phyloP scores from a whole-genome alignment of 192 early-diverging fungal species.

The Dispira parvispora region DNA sequence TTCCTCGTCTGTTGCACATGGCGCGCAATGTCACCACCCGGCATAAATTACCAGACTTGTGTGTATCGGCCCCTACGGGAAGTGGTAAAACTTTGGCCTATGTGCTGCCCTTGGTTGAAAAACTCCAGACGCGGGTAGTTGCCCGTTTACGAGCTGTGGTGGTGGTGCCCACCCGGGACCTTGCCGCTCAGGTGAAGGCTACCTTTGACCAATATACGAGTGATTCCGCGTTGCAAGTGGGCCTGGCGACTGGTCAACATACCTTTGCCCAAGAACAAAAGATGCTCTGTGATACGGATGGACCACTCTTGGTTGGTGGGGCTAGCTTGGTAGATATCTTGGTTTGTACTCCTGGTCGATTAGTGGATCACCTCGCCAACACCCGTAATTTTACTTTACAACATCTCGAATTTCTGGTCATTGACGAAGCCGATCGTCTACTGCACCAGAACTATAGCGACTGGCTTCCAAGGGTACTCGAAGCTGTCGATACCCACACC shows the following conservation, averaged over 20 bases:
- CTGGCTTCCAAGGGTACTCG: constrained; percentile 67
- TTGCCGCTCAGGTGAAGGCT: constrained; percentile 76
- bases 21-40: constrained; percentile 37
- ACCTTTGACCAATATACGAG: constrained; percentile 59
- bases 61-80: constrained; percentile 90
- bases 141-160: constrained; percentile 73
- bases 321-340: constrained; percentile 68
- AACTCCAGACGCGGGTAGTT: constrained; percentile 53
- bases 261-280: constrained; percentile 58
- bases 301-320: constrained; percentile 27
- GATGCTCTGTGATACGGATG: background rate
- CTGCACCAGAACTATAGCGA: constrained; percentile 84
- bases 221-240: constrained; percentile 63
- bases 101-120: constrained; percentile 82
- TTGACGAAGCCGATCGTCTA: constrained; percentile 94
- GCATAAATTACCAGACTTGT: constrained; percentile 72
- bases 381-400: constrained; percentile 79
- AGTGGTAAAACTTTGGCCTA: constrained; percentile 94
- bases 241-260: constrained; percentile 55
- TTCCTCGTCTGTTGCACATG: constrained; percentile 59
- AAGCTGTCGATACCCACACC: constrained; percentile 24
- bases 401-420: constrained; percentile 77
- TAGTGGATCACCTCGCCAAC: constrained; percentile 76
- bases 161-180: constrained; percentile 84
- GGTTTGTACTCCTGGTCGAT: constrained; percentile 86